Conservation (phyloP, 371 early-diverging fungal species). For the Spraguea lophii region DNA sequence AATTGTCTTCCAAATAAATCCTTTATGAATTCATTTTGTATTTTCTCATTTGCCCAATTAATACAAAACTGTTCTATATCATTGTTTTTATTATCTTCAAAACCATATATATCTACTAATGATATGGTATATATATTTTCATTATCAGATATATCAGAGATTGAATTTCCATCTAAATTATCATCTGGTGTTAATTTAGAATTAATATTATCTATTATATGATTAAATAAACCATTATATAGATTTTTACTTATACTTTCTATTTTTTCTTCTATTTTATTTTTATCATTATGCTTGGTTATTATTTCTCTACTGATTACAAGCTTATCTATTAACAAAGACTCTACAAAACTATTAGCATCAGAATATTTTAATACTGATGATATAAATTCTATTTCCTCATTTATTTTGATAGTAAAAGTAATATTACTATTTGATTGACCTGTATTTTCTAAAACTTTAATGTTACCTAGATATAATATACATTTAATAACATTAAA, state of each 20-base stretch:
- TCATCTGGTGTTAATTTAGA: not conserved
- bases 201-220: slow-evolving; percentile 29
- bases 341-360: slow-evolving; percentile 1
- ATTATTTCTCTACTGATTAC: slow-evolving; percentile 18
- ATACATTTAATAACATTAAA: slow-evolving; percentile 48
- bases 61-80: slow-evolving; percentile 49
- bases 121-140: slow-evolving; percentile 38
- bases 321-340: slow-evolving; percentile 13
- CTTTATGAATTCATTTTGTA: slow-evolving; percentile 56
- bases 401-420: not conserved
- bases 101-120: slow-evolving; percentile 56
- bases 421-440: not conserved
- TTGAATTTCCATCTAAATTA: not conserved
- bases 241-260: slow-evolving; percentile 58
- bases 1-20: slow-evolving; percentile 75
- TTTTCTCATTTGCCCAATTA: slow-evolving; percentile 52
- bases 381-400: not conserved
- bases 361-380: not conserved
- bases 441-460: not conserved
- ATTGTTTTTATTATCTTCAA: slow-evolving; percentile 48
- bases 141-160: slow-evolving; percentile 33
- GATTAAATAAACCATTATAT: slow-evolving; percentile 34
- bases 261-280: slow-evolving; percentile 15
- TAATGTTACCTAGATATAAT: slow-evolving; percentile 24
- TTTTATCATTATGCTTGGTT: slow-evolving; percentile 53